These are phyloP conservation scores for Lipomyces lipofer DNA, from an alignment of 805 yeast species.

Conservation along the genomic window DNA sequence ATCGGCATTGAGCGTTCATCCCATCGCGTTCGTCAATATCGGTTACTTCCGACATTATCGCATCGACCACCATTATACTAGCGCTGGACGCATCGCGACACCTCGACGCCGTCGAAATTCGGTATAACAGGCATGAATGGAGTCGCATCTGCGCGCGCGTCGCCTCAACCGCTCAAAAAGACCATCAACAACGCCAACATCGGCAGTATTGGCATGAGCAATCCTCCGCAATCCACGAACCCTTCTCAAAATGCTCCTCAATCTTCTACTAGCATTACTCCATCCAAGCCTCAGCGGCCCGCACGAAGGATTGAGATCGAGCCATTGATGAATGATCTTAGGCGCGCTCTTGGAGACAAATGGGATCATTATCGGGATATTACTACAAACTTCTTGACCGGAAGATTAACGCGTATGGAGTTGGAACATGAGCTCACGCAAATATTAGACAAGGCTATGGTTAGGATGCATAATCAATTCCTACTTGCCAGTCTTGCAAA, in stretches of 20 bases:
- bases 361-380: slow-evolving; percentile 89
- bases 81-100: slow-evolving; percentile 1
- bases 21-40: too few relatives aligned
- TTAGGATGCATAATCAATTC: slow-evolving; percentile 78
- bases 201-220: not conserved
- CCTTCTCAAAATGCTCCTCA: not conserved
- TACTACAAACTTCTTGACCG: slow-evolving; percentile 63
- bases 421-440: slow-evolving; percentile 58
- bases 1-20: too few relatives aligned
- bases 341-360: slow-evolving; percentile 65
- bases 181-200: not conserved
- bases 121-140: slow-evolving; percentile 9
- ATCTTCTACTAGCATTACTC: slow-evolving; percentile 14
- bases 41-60: not conserved
- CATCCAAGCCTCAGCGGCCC: slow-evolving; percentile 32
- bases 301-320: slow-evolving; percentile 59
- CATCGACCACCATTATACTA: not conserved
- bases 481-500: slow-evolving; percentile 81
- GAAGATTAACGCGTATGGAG: slow-evolving; percentile 71
- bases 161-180: slow-evolving; percentile 23
- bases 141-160: slow-evolving; percentile 19
- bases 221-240: not conserved
- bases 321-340: slow-evolving; percentile 68
- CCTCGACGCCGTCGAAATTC: not conserved
- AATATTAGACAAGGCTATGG: slow-evolving; percentile 52